Percentiles rank a stretch among this genome's conserved stretches.
These are phyloP conservation scores for Xylaria sp. DNA, from an alignment of 2,329 filamentous ascomycete genomes.

Conservation along the genomic window DNA sequence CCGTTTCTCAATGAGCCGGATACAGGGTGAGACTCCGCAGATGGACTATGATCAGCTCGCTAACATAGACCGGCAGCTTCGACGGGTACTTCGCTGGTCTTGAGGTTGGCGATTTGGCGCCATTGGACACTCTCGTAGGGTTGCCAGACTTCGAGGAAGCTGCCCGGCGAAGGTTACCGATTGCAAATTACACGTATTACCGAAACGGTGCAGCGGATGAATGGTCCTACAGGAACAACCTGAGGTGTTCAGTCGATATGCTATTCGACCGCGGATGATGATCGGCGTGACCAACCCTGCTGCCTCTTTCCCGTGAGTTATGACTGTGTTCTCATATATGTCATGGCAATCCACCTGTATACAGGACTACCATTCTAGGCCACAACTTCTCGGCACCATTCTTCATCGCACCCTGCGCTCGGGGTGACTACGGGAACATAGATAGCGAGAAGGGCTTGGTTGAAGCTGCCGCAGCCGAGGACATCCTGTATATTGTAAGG, in stretches of 20 bases:
- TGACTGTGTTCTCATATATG: background rate
- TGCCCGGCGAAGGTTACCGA: constrained; percentile 60
- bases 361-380: constrained; percentile 55
- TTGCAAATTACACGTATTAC: constrained; percentile 65
- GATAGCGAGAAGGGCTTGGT: constrained; percentile 55
- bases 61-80: constrained; percentile 47
- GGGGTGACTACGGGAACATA: constrained; percentile 52
- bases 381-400: constrained; percentile 57
- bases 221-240: constrained; percentile 67
- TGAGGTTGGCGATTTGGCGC: constrained; percentile 52
- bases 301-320: constrained; percentile 47
- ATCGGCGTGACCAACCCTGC: constrained; percentile 61
- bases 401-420: constrained; percentile 56
- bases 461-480: constrained; percentile 53
- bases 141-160: constrained; percentile 66
- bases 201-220: constrained; percentile 66
- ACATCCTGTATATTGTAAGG: constrained; percentile 55
- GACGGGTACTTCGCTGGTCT: constrained; percentile 53
- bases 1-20: constrained; percentile 59
- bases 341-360: constrained; percentile 26
- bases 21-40: constrained; percentile 48
- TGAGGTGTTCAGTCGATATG: constrained; percentile 64
- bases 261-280: constrained; percentile 60
- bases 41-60: background rate
- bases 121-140: constrained; percentile 58